Evolutionary conservation across 106 monocot genomes (phyloP).

Genomic region (Dendrobium officinale): DNA sequence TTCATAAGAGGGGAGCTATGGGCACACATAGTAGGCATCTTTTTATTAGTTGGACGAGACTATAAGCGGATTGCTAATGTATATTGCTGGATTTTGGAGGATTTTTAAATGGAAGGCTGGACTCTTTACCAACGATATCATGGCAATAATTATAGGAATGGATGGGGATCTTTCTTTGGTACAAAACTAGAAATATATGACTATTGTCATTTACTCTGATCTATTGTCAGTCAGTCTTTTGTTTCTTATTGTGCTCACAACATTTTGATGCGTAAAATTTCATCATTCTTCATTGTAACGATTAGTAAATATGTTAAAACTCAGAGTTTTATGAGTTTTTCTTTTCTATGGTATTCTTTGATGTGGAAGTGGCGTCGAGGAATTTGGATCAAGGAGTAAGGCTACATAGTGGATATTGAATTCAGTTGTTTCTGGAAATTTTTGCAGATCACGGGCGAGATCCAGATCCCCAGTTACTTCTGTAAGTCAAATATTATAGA

Average conservation of each 20-base stretch:
- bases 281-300: conserved; percentile 3
- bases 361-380: conserved; percentile 31
- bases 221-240: not conserved
- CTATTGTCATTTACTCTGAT: not conserved
- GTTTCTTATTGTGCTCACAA: not conserved
- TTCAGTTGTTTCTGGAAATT: conserved; percentile 53
- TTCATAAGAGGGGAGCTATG: conserved; percentile 25
- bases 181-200: not conserved
- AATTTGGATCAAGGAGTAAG: conserved; percentile 36
- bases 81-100: too few species aligned
- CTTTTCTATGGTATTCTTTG: conserved; percentile 16
- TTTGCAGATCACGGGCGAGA: conserved; percentile 65
- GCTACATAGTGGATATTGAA: conserved; percentile 42
- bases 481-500: conserved; percentile 20
- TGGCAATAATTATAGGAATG: not conserved
- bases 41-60: too few species aligned
- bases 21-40: not conserved
- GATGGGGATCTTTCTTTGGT: conserved; percentile 12
- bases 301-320: not conserved
- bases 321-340: conserved; percentile 7
- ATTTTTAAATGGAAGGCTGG: too few species aligned
- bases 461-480: conserved; percentile 37
- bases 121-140: too few species aligned
- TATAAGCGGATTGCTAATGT: too few species aligned
- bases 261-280: not conserved